These are phyloP conservation scores for Suillus decipiens DNA, from an alignment of 768 basidiomycete genomes.

Conservation along the genomic window DNA sequence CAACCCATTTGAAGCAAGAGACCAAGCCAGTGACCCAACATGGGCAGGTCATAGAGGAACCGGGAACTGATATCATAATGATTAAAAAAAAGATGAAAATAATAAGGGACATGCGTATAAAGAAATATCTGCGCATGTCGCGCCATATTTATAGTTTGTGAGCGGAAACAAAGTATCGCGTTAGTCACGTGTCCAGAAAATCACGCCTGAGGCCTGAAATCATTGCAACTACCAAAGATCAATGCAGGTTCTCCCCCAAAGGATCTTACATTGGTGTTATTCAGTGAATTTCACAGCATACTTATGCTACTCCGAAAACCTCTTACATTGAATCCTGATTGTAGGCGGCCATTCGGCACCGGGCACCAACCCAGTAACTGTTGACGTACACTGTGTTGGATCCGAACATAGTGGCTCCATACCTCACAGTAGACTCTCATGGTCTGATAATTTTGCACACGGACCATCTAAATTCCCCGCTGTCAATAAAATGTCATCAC, in stretches of 20 bases:
- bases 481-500: slow-evolving; percentile 2
- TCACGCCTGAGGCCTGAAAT: too few relatives aligned
- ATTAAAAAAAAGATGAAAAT: neutral
- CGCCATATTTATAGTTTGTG: too few relatives aligned
- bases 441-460: slow-evolving; percentile 5
- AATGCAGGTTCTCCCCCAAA: neutral
- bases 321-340: neutral
- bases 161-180: too few relatives aligned
- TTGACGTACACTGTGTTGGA: slow-evolving; percentile 3
- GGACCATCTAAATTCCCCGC: slow-evolving; percentile 5
- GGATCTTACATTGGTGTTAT: neutral
- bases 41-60: neutral
- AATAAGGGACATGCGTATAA: too few relatives aligned
- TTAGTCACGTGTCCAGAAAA: neutral
- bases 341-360: neutral
- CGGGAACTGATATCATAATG: neutral
- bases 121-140: neutral
- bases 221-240: neutral
- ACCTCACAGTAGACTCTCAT: slow-evolving; percentile 3
- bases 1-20: neutral
- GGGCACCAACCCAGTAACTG: neutral
- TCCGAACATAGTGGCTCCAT: slow-evolving; percentile 2
- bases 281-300: neutral
- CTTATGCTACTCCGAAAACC: neutral
- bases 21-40: neutral